Evolutionary conservation across 1,284 basidiomycete species (phyloP), one percentile per base, ranked within the genome.

Genomic region (Termitomyces sp.): DNA sequence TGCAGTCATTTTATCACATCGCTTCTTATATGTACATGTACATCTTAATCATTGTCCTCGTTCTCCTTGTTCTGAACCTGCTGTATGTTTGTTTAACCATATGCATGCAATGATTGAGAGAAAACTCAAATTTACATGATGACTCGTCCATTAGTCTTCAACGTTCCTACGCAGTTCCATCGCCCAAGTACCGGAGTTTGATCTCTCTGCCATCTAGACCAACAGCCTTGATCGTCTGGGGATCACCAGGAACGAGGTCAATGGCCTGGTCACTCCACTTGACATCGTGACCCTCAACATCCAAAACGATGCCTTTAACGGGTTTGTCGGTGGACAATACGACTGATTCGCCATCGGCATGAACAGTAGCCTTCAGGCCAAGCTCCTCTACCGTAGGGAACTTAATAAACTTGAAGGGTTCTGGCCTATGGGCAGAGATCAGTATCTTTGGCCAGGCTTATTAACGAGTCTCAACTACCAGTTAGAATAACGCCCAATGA

Each of bases 371-470:
- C 51, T 76, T 69, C 51, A 94, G 74, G 21, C 80, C 82, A 30
- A 87, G 66, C 54, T 81, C 77, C 50, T 78, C 69, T 43, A 78
- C 70, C 19, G 80, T 64, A 38, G 92, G 90, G 77, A 93, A 94
- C 46, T 81, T 76, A 68, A 95, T 84, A 71, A 83, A 94, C 71
- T 96, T 95, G 79, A 87, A 94, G 28, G 93, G 93, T 68, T 94
- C 90, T 10, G 90, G 90, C 90, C 90, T 92, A 8, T 47, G n/a
- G 2, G 12, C 17, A 30, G 34, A 34, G 19, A n/a, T 50, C 44
- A 53, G 54, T 49, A 48, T 46, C 36, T 56, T 45, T 53, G 47
- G 50, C 56, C n/a, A n/a, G n/a, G n/a, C 49, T 52, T 26, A 38
- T 34, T 28, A 24, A 40, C 53, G 50, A 57, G 34, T 44, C 43